Evolutionary conservation across 257 asterid genomes (phyloP), one percentile per base, ranked within the genome.

Genomic region (Salvia rosmarinus): DNA sequence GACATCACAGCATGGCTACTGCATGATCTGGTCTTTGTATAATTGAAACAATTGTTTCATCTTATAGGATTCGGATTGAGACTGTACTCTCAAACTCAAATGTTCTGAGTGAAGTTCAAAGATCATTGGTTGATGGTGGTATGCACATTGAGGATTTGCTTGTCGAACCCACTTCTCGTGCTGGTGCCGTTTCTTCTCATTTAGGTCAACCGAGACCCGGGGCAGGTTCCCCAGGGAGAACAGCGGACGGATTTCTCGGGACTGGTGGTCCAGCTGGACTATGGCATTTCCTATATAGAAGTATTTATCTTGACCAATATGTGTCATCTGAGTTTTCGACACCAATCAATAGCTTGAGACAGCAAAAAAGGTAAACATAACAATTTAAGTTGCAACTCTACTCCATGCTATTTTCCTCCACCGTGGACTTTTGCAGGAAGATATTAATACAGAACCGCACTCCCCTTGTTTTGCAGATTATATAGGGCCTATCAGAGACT

Each of bases 191-290:
- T 17, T 77, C 92, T 74, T 72, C 89, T 68, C 93, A 82, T 69
- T 64, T 81, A 73, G 88, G 96, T 78, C 90, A 85, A 67, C 75
- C 86, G 51, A 78, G 88, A 70, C 79, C 82, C 6, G 68, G 84
- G 44, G 52, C 83, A 72, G 93, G 79, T 46, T 76, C 90, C 51
- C 74, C 87, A 16, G 86, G 86, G 49, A 84, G 87, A 68, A 55
- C 40, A 28, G 57, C 82, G 17, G 90, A 87, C 4, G 80, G 85
- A 40, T 81, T 75, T 77, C 51, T 51, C 52, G 87, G 95, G 23
- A 68, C 82, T 70, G 99, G 96, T 72, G 99, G 99, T 72, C 97
- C 98, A 34, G 95, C 89, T 67, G 99, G 99, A 58, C 88, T 95
- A 46, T 95, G 99, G 98, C 99, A 95, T 87, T 95, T 95, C 84